These are phyloP conservation scores for Lonicera japonica DNA, from an alignment of 129 eudicot genomes.

Conservation along the genomic window DNA sequence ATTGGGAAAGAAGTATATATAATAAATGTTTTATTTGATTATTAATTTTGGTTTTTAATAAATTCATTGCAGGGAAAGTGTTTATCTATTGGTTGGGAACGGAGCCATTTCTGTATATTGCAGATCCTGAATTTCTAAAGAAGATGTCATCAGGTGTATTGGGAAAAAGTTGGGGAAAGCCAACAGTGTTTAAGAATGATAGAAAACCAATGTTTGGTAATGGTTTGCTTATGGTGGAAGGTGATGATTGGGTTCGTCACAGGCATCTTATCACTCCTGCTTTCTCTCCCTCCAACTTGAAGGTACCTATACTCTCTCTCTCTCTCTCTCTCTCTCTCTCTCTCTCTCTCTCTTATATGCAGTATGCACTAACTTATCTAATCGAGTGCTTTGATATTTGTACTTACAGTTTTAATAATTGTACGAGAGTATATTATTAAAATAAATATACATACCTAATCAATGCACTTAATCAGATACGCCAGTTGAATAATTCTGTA, in stretches of 20 bases:
- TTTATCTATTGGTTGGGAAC: slow-evolving; percentile 87
- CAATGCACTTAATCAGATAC: no score
- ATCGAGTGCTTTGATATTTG: not conserved
- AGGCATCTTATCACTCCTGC: slow-evolving; percentile 89
- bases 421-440: not conserved
- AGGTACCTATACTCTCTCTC: slow-evolving; percentile 32
- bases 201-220: slow-evolving; percentile 89
- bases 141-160: slow-evolving; percentile 54
- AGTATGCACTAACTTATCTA: no score
- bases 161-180: slow-evolving; percentile 96
- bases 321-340: not conserved
- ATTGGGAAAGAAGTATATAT: not conserved
- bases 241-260: slow-evolving; percentile 88
- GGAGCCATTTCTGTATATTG: slow-evolving; percentile 81
- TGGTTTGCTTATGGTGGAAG: slow-evolving; percentile 86
- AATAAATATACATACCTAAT: no score
- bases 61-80: slow-evolving; percentile 64
- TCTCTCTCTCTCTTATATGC: not conserved
- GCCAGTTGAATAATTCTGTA: no score
- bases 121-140: slow-evolving; percentile 76
- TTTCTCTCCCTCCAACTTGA: slow-evolving; percentile 71
- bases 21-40: not conserved
- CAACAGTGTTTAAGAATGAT: slow-evolving; percentile 72
- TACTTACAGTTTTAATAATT: no score
- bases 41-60: not conserved